Evolutionary conservation across 305 asterid species (phyloP), one percentile per base, ranked within the genome.

Genomic region (Nicotiana rustica): DNA sequence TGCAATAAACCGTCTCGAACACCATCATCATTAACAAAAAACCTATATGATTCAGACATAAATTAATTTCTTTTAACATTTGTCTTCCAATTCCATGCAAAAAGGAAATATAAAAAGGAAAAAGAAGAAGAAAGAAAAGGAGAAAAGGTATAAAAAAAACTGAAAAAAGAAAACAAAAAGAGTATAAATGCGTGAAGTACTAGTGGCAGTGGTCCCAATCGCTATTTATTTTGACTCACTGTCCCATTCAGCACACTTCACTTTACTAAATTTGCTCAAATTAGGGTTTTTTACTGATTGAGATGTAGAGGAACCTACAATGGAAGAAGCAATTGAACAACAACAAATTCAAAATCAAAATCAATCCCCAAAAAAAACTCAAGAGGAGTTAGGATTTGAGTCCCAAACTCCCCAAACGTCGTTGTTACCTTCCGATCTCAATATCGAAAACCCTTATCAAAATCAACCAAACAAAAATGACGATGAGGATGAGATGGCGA

Each of bases 221-320:
- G 18, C 70, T 29, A 65, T 8, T 52, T 15, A 47, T 29, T 75
- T 75, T 15, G 80, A 52, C 64, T 52, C 15, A 29, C 15, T 52
- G 80, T 59, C 78, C 4, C 52, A 29, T 52, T 52, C 78, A 38
- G 36, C 33, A 65, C 83, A 3, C 64, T 9, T 6, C 61, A 80
- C 61, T 66, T 80, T 25, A 10, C 83, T 81, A 29, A 47, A 49
- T 57, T 25, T 38, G 12, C 52, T 44, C 64, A 31, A 44, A 80
- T 56, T 80, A 80, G 83, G 83, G 78, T 52, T 80, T 80, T 71
- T 71, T 71, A 21, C 78, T 71, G 78, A 71, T 47, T 57, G 67
- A 52, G 29, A 41, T 79, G 82, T 52, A 21, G 76, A 25, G 67
- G 18, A 81, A 67, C 47, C 62, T 31, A 31, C 78, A 67, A 81